Percentiles rank a stretch among this genome's conserved stretches.
Conservation (phyloP, 2,329 filamentous ascomycete genomes). For the Dothideomycetidae sp. region DNA sequence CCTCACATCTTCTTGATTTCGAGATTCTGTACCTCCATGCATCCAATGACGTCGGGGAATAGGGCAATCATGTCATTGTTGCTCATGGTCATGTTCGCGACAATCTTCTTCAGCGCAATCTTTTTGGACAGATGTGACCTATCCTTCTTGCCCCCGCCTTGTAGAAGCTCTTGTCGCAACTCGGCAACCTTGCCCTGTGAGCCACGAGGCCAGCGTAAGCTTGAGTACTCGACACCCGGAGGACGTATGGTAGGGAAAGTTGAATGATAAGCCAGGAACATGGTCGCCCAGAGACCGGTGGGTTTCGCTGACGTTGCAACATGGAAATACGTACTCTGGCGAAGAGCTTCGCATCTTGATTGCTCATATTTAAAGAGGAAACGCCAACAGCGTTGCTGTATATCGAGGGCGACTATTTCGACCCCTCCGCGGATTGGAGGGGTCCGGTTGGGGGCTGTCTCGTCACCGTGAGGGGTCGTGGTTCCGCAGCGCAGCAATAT, state of each 20-base stretch:
- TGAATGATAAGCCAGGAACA: conserved; percentile 26
- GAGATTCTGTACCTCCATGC: conserved; percentile 86
- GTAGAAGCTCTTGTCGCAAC: conserved; percentile 68
- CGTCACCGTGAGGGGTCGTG: conserved; percentile 6
- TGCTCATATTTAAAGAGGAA: conserved; percentile 42
- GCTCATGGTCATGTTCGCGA: conserved; percentile 99
- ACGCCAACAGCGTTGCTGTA: conserved; percentile 7
- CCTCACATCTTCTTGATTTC: conserved; percentile 99
- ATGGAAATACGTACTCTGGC: conserved; percentile 60
- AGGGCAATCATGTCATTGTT: conserved; percentile 99
- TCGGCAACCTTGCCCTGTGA: conserved; percentile 96
- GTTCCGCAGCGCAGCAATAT: too few species aligned
- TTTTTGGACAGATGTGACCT: conserved; percentile 93
- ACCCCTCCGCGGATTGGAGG: conserved; percentile 8
- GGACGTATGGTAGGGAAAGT: conserved; percentile 23
- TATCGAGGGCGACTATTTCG: conserved; percentile 3
- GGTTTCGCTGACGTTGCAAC: background rate
- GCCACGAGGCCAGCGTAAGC: conserved; percentile 35
- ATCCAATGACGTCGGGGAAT: conserved; percentile 86
- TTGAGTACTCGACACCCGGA: conserved; percentile 11
- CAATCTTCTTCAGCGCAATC: conserved; percentile 97
- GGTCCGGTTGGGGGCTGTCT: conserved; percentile 7
- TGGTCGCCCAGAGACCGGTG: conserved; percentile 14
- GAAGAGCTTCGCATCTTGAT: conserved; percentile 98
- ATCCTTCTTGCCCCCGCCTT: conserved; percentile 85